phyloP scores from a whole-genome alignment of 306 rosid species.

The Acacia crassicarpa region DNA sequence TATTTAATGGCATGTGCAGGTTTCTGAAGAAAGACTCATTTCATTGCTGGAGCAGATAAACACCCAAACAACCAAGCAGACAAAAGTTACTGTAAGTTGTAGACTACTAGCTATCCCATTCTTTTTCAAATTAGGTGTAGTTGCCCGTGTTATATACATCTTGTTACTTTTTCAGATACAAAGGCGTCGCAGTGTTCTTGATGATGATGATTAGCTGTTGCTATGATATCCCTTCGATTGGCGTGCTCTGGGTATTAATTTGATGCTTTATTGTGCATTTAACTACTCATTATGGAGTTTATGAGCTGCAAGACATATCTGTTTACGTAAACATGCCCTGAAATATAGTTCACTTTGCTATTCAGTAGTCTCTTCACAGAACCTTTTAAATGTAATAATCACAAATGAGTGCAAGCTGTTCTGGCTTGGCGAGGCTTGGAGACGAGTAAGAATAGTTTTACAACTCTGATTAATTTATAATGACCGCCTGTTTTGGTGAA shows the following conservation, averaged over 20 bases:
- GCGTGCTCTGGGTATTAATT: constrained; percentile 1
- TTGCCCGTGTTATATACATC: neutral
- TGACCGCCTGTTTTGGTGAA: neutral
- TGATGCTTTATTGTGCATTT: constrained; percentile 27
- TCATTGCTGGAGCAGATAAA: constrained; percentile 84
- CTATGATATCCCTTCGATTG: neutral
- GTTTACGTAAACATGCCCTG: neutral
- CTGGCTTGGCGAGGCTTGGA: neutral
- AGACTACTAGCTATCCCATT: neutral
- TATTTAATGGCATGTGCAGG: constrained; percentile 48
- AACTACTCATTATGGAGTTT: constrained; percentile 7
- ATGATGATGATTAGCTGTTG: constrained; percentile 77
- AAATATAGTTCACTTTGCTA: neutral
- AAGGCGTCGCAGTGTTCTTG: constrained; percentile 96
- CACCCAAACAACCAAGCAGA: constrained; percentile 79
- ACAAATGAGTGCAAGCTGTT: neutral
- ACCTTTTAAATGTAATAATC: constrained; percentile 12
- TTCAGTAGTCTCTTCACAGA: neutral
- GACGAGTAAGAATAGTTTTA: neutral
- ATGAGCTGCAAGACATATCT: constrained; percentile 35
- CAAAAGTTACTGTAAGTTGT: constrained; percentile 88
- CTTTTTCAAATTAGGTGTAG: neutral
- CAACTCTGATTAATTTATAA: neutral
- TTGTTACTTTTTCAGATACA: constrained; percentile 59
- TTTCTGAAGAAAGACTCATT: constrained; percentile 92